phyloP scores from a whole-genome alignment of 2,329 filamentous ascomycete genomes.

The Claviceps sp. region DNA sequence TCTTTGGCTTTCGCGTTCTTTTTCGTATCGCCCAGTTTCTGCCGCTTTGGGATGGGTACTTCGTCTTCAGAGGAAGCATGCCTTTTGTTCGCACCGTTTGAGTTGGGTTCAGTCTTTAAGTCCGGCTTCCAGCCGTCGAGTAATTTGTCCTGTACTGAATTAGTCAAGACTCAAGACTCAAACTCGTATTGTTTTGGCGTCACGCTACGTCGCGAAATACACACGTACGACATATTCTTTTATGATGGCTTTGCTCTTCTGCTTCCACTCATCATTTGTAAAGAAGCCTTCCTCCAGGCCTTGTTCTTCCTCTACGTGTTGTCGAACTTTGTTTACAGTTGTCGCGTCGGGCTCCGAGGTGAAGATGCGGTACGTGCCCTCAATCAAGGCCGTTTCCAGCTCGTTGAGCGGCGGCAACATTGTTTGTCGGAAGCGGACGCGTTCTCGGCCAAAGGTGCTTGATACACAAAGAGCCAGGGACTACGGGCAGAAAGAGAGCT shows the following conservation, averaged over 20 bases:
- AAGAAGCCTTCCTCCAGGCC: slow-evolving; percentile 39
- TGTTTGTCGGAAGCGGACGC: not conserved
- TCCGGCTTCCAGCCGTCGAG: slow-evolving; percentile 23
- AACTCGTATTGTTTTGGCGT: not conserved
- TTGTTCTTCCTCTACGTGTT: slow-evolving; percentile 34
- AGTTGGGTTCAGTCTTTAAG: slow-evolving; percentile 13
- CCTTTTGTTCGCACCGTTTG: slow-evolving; percentile 20
- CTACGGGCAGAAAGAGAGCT: not conserved
- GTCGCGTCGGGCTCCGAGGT: slow-evolving; percentile 30
- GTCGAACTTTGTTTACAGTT: slow-evolving; percentile 44
- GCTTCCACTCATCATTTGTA: slow-evolving; percentile 37
- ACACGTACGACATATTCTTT: slow-evolving; percentile 38
- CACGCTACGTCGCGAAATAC: not conserved
- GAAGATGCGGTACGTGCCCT: slow-evolving; percentile 34
- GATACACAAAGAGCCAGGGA: not conserved
- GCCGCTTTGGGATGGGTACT: slow-evolving; percentile 14
- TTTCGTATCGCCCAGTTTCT: slow-evolving; percentile 14
- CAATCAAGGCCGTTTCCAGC: slow-evolving; percentile 32
- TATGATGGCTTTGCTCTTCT: slow-evolving; percentile 44
- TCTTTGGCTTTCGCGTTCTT: slow-evolving; percentile 17
- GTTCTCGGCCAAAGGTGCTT: not conserved
- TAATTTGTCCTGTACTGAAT: slow-evolving; percentile 19
- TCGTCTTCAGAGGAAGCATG: slow-evolving; percentile 19
- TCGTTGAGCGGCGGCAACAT: slow-evolving; percentile 23
- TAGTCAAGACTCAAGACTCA: not conserved